Conservation (phyloP, 2,329 filamentous ascomycete genomes). For the Penicillium sp. region DNA sequence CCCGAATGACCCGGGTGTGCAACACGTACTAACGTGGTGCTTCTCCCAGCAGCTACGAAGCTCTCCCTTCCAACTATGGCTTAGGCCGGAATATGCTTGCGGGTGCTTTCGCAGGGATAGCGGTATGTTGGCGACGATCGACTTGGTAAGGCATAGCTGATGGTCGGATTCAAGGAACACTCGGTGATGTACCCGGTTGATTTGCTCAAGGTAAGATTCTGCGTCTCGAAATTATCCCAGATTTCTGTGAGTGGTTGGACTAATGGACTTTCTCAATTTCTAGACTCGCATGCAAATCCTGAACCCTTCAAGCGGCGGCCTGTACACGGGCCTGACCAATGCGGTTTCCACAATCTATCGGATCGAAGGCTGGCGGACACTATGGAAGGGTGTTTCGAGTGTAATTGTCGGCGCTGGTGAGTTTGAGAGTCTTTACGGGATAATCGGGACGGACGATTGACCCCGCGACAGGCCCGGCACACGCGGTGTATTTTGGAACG, state of each 20-base stretch:
- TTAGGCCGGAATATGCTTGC: constrained; percentile 91
- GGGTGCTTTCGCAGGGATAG: constrained; percentile 93
- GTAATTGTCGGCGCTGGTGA: constrained; percentile 90
- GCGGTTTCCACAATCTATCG: constrained; percentile 88
- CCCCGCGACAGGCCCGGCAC: constrained; percentile 68
- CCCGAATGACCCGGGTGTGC: constrained; percentile 2
- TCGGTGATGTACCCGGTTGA: constrained; percentile 99
- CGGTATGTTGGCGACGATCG: constrained; percentile 55
- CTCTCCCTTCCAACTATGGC: constrained; percentile 89
- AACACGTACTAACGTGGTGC: constrained; percentile 20
- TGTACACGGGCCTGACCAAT: constrained; percentile 86
- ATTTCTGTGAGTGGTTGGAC: not conserved
- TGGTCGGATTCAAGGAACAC: constrained; percentile 65
- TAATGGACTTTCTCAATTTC: constrained; percentile 6
- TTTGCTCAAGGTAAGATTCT: constrained; percentile 75
- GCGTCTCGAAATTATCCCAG: not conserved
- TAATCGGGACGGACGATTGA: constrained; percentile 17
- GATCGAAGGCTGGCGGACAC: constrained; percentile 79
- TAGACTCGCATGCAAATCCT: constrained; percentile 98
- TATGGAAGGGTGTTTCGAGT: constrained; percentile 96
- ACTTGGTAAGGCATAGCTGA: constrained; percentile 13
- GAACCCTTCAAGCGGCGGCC: constrained; percentile 71
- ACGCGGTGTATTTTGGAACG: constrained; percentile 96
- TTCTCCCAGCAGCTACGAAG: constrained; percentile 68
- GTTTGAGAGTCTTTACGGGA: constrained; percentile 23